phyloP scores from a whole-genome alignment of 2,329 filamentous ascomycete species.

The Ascochyta koolunga region DNA sequence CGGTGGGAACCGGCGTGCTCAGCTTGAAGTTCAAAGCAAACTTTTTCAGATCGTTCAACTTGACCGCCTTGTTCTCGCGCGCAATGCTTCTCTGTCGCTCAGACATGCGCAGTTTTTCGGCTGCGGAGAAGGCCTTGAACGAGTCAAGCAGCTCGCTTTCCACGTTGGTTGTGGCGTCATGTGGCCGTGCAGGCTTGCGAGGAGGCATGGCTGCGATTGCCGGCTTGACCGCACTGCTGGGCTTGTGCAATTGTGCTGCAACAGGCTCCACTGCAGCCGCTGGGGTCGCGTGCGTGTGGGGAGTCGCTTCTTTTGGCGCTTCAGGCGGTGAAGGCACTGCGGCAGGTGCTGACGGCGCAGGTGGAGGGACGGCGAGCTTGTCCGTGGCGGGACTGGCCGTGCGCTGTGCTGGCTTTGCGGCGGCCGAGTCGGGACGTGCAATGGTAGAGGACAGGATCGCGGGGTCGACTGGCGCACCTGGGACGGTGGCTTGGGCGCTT shows the following conservation, averaged over 20 bases:
- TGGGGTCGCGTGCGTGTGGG: conserved; percentile 29
- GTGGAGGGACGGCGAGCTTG: conserved; percentile 20
- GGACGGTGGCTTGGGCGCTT: conserved; percentile 72
- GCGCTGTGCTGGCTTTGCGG: conserved; percentile 31
- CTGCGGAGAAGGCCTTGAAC: conserved; percentile 68
- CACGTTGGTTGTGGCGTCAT: conserved; percentile 65
- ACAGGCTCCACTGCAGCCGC: conserved; percentile 26
- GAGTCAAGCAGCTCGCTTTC: conserved; percentile 66
- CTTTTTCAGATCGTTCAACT: conserved; percentile 91
- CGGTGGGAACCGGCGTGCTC: conserved; percentile 86
- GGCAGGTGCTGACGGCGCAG: conserved; percentile 1
- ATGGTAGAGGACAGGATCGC: conserved; percentile 91
- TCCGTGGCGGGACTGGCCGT: conserved; percentile 31
- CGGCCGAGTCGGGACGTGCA: conserved; percentile 53
- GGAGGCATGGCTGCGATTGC: conserved; percentile 31
- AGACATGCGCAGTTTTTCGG: conserved; percentile 65
- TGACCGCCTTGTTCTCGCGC: conserved; percentile 82
- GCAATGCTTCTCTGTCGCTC: conserved; percentile 61
- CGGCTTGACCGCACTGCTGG: conserved; percentile 38
- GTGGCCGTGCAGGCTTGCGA: conserved; percentile 49
- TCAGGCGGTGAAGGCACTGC: conserved; percentile 18
- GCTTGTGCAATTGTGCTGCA: conserved; percentile 35
- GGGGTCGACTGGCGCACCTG: conserved; percentile 80
- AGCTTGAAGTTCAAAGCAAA: conserved; percentile 95
- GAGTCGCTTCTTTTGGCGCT: conserved; percentile 22